Conservation (phyloP, 2,329 filamentous ascomycete species). For the Aspergillus pseudonomiae region DNA sequence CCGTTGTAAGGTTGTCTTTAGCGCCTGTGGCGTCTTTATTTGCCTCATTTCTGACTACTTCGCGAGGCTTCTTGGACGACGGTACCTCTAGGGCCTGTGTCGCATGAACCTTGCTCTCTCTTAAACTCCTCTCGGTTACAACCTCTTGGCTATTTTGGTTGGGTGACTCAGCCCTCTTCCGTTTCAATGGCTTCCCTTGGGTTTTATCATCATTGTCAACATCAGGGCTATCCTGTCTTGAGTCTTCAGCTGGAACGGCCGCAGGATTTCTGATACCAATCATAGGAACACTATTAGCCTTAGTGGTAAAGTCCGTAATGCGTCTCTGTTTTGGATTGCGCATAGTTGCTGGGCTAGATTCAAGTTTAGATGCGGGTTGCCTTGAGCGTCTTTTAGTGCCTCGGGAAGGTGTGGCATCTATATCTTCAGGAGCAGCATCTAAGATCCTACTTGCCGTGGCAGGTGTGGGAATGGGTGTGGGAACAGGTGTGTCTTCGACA, state of each 20-base stretch:
- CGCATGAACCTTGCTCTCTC: background rate
- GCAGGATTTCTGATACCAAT: background rate
- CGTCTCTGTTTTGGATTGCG: conserved; percentile 23
- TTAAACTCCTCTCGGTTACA: background rate
- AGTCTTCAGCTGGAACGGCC: background rate
- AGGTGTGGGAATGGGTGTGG: background rate
- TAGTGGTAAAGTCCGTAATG: conserved; percentile 14
- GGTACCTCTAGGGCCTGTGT: conserved; percentile 3
- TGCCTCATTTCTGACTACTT: background rate
- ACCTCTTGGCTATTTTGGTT: background rate
- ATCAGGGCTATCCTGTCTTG: conserved; percentile 5
- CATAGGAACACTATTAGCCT: conserved; percentile 5
- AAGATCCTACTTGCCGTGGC: background rate
- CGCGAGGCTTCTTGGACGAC: conserved; percentile 22
- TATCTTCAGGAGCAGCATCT: background rate
- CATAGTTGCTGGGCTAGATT: background rate
- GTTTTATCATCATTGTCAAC: background rate
- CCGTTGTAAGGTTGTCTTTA: background rate
- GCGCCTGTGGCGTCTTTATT: background rate
- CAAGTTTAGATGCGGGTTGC: background rate
- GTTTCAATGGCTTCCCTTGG: background rate
- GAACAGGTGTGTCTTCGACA: background rate
- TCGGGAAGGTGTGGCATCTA: background rate
- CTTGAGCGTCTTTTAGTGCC: conserved; percentile 17
- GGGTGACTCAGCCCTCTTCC: conserved; percentile 6